These are phyloP conservation scores for Cyamopsis tetragonoloba DNA, from an alignment of 306 rosid species.

Conservation along the genomic window DNA sequence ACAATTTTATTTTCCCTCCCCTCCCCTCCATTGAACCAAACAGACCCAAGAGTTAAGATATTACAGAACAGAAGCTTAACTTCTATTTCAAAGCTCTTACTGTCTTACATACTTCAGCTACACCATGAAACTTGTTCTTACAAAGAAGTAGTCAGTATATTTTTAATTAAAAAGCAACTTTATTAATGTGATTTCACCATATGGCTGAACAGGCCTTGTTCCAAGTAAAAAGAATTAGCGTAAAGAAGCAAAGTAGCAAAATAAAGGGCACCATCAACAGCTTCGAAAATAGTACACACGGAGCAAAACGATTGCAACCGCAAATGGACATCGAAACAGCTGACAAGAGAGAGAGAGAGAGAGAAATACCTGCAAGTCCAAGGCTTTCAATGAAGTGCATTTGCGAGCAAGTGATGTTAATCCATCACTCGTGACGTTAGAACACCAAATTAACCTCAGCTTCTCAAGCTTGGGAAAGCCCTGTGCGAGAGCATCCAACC, in stretches of 20 bases:
- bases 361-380: slow-evolving; percentile 78
- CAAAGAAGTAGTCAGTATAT: neutral
- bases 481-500: slow-evolving; percentile 60
- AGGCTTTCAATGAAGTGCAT: slow-evolving; percentile 56
- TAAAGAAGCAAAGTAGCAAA: neutral
- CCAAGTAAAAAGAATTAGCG: neutral
- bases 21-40: too few relatives aligned
- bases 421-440: slow-evolving; percentile 63
- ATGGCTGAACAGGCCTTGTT: neutral
- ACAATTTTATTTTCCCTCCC: too few relatives aligned
- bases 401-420: slow-evolving; percentile 53
- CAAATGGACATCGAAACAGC: neutral
- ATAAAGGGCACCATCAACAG: neutral
- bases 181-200: neutral
- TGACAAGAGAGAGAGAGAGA: neutral
- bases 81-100: neutral
- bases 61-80: neutral
- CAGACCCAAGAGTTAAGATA: too few relatives aligned
- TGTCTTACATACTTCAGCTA: neutral
- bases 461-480: slow-evolving; percentile 80
- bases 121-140: neutral
- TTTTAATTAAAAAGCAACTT: neutral
- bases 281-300: neutral
- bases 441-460: slow-evolving; percentile 88
- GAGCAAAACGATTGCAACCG: neutral